phyloP scores from a whole-genome alignment of 148 eudicot species.

The Limonium bicolor region DNA sequence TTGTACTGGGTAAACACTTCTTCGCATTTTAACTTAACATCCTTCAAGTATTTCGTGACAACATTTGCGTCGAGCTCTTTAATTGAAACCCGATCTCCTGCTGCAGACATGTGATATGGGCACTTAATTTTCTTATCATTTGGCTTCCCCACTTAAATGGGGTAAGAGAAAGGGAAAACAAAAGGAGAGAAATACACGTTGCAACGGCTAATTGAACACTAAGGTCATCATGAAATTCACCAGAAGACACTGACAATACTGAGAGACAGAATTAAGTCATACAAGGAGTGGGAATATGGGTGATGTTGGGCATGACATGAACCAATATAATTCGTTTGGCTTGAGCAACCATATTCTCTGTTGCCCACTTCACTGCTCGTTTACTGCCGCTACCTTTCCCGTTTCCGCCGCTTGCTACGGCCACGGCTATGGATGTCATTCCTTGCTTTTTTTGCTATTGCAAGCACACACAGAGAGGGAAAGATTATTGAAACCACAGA shows the following conservation, averaged over 20 bases:
- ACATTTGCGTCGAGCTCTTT: conserved; percentile 30
- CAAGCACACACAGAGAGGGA: too few species aligned
- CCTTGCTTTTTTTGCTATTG: too few species aligned
- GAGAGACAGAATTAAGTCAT: too few species aligned
- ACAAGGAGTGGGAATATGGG: conserved; percentile 28
- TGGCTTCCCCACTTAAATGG: too few species aligned
- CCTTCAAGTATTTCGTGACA: conserved; percentile 29
- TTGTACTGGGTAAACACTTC: conserved; percentile 28
- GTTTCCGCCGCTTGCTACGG: conserved; percentile 28
- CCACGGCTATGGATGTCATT: conserved; percentile 20
- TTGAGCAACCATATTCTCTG: conserved; percentile 19
- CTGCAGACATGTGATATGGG: too few species aligned
- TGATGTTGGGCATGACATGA: conserved; percentile 38
- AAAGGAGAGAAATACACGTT: too few species aligned
- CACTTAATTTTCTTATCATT: too few species aligned
- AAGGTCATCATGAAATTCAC: too few species aligned
- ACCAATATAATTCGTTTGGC: conserved; percentile 29
- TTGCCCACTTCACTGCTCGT: conserved; percentile 52
- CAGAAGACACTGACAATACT: too few species aligned
- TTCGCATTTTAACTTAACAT: conserved; percentile 18
- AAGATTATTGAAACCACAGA: too few species aligned
- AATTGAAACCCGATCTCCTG: conserved; percentile 31
- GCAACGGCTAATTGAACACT: too few species aligned
- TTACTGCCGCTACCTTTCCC: conserved; percentile 30
- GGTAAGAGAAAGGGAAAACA: too few species aligned